Evolutionary conservation across 352 stramenopile genomes (phyloP).

Genomic region (Globisporangium ultimum): DNA sequence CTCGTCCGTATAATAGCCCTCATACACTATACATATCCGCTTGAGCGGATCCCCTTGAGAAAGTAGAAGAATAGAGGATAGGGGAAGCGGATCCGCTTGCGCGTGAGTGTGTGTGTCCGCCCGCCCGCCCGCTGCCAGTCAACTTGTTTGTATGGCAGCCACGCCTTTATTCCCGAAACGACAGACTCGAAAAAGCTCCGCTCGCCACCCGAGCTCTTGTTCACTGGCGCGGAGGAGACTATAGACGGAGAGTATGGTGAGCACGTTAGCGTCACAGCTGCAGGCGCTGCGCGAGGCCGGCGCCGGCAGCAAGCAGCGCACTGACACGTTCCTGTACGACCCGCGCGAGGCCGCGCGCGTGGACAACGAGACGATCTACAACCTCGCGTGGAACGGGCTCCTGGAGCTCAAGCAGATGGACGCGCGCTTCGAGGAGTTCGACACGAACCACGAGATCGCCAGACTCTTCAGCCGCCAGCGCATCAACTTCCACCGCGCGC

Average conservation of each 20-base stretch:
- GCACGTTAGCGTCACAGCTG: slow-evolving; percentile 71
- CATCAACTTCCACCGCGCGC: slow-evolving; percentile 79
- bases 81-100: too few species aligned
- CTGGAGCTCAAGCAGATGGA: slow-evolving; percentile 79
- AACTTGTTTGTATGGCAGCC: not conserved
- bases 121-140: slow-evolving; percentile 7
- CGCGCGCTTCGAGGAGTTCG: slow-evolving; percentile 63
- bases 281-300: slow-evolving; percentile 77
- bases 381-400: slow-evolving; percentile 80
- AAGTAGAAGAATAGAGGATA: too few species aligned
- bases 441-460: slow-evolving; percentile 41
- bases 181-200: slow-evolving; percentile 12
- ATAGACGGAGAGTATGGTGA: slow-evolving; percentile 34
- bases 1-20: too few species aligned
- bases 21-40: too few species aligned
- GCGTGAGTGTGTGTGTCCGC: too few species aligned
- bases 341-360: slow-evolving; percentile 72
- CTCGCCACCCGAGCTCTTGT: slow-evolving; percentile 6
- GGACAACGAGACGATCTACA: slow-evolving; percentile 84
- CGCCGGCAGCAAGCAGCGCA: slow-evolving; percentile 77
- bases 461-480: slow-evolving; percentile 70
- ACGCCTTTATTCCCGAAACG: slow-evolving; percentile 7
- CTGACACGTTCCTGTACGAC: slow-evolving; percentile 85
- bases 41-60: too few species aligned
- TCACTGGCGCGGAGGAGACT: not conserved